Evolutionary conservation across 2,329 filamentous ascomycete species (phyloP), one percentile per base, ranked within the genome.

Genomic region (Herpotrichia juniperi): DNA sequence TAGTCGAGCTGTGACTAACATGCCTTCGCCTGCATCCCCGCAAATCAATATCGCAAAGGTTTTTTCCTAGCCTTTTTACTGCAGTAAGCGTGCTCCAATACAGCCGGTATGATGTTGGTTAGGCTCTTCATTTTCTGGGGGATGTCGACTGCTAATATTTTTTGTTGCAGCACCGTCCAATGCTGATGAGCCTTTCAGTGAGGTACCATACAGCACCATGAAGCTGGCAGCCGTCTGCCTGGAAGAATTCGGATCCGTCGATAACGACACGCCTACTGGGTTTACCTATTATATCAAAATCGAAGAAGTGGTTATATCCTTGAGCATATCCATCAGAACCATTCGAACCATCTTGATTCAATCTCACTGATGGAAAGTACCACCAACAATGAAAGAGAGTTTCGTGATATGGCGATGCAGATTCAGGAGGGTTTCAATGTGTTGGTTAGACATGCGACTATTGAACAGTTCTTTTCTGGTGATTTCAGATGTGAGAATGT

Each of bases 61-160:
- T 22, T 19, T 40, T 40, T 40, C 54, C 46, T 11, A 56, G 44
- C 22, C 14, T 56, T 7, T 35, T 50, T 12, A 3, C 17, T 5
- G 32, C 43, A 10, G 14, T 56, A 5, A 12, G 25, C 1, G 14
- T 9, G 12, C 31, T 50, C 25, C 16, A 34, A 12, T 24, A 44
- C 2, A 30, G 39, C 16, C 17, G 24, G 2, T 51, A 46, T 43
- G 46, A 51, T 21, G 32, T 28, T 11, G 50, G 50, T 4, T 53
- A 44, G 50, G 21, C 53, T 11, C 31, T 48, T 6, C 50, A 50
- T 12, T 51, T 42, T 39, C n/a, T 57, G 31, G 31, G 42, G 10
- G 31, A 53, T 12, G 30, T 51, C n/a, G 11, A 4, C 17, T 7
- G 16, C n/a, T 16, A 16, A 21, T 21, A 9, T 19, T 21, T 7